These are phyloP conservation scores for Diplodia intermedia DNA, from an alignment of 2,329 filamentous ascomycete species.

Conservation along the genomic window DNA sequence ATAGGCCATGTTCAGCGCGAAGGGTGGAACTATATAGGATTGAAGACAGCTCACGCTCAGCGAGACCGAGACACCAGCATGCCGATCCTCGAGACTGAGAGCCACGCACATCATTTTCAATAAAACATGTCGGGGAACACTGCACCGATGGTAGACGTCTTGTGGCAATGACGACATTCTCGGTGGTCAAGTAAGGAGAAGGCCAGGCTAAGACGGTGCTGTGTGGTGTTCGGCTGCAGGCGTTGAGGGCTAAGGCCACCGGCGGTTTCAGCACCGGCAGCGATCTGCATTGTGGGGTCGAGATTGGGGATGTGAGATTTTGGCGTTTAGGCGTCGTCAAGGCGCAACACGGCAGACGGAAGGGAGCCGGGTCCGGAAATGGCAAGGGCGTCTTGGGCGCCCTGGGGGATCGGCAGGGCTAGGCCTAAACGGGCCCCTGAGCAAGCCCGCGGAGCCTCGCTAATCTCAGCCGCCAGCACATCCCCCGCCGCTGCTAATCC, in stretches of 20 bases:
- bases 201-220: too few relatives aligned
- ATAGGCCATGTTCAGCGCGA: too few relatives aligned
- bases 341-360: not conserved
- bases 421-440: not conserved
- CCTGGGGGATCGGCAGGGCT: not conserved
- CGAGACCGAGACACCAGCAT: too few relatives aligned
- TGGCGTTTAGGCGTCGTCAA: too few relatives aligned
- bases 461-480: constrained; percentile 5
- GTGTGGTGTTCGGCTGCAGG: not conserved
- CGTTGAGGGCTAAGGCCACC: not conserved
- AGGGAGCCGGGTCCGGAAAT: not conserved
- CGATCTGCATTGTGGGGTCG: not conserved
- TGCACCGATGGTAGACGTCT: too few relatives aligned
- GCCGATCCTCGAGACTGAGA: too few relatives aligned
- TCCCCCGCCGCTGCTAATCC: not conserved
- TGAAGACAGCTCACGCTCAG: too few relatives aligned
- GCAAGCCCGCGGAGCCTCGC: constrained; percentile 1
- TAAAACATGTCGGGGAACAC: not conserved
- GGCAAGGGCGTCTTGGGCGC: not conserved
- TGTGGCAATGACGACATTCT: too few relatives aligned
- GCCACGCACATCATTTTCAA: too few relatives aligned
- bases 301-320: too few relatives aligned
- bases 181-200: too few relatives aligned
- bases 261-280: constrained; percentile 1
- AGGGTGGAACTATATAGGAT: too few relatives aligned